Evolutionary conservation across 1,139 yeast genomes (phyloP).

Genomic region (Candida sanyaensis): DNA sequence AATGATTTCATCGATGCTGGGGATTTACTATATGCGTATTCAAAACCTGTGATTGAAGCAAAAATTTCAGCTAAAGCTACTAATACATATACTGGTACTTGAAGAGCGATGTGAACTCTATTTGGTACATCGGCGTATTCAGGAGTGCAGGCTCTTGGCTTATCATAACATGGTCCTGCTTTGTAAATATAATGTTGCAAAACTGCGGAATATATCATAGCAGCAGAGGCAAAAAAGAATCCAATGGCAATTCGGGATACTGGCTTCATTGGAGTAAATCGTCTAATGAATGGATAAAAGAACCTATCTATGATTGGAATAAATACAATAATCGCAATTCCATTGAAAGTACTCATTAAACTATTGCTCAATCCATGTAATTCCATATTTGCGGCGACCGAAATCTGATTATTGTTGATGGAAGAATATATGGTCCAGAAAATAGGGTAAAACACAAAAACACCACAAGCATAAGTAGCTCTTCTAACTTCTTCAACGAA

Average conservation of each 20-base stretch:
- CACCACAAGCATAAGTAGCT: conserved; percentile 60
- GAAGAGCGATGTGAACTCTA: conserved; percentile 58
- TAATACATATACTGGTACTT: conserved; percentile 61
- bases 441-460: conserved; percentile 36
- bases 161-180: conserved; percentile 74
- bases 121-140: conserved; percentile 42
- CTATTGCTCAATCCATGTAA: conserved; percentile 66
- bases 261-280: conserved; percentile 60
- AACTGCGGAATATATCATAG: conserved; percentile 83
- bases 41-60: conserved; percentile 65
- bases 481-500: conserved; percentile 65
- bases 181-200: conserved; percentile 71
- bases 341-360: conserved; percentile 60
- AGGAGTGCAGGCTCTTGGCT: conserved; percentile 43
- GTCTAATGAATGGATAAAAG: conserved; percentile 56
- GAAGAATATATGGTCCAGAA: background rate
- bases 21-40: conserved; percentile 72
- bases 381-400: conserved; percentile 42
- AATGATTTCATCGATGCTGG: conserved; percentile 65
- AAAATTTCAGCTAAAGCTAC: conserved; percentile 64
- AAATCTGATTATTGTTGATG: background rate
- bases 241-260: conserved; percentile 75
- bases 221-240: conserved; percentile 64
- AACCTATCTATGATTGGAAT: conserved; percentile 58
- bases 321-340: conserved; percentile 59